phyloP scores from a whole-genome alignment of 2,329 filamentous ascomycete species.

The Fusarium foetens region DNA sequence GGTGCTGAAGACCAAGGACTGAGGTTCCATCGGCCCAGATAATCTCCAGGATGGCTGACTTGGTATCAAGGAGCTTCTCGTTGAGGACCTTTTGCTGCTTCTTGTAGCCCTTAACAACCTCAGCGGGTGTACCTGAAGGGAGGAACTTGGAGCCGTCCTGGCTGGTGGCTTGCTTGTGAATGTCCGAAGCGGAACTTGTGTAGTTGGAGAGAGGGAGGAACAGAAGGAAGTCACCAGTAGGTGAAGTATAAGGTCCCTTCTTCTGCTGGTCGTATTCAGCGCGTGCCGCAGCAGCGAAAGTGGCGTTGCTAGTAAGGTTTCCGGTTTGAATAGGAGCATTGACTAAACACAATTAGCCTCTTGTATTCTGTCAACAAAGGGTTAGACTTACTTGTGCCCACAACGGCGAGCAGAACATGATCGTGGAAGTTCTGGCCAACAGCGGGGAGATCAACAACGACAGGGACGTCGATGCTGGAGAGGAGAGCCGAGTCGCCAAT shows the following conservation, averaged over 20 bases:
- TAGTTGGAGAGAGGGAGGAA: slow-evolving; percentile 32
- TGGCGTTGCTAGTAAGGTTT: slow-evolving; percentile 30
- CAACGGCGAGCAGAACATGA: slow-evolving; percentile 40
- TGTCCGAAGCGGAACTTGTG: slow-evolving; percentile 3
- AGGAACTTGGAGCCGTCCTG: slow-evolving; percentile 28
- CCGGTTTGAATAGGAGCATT: slow-evolving; percentile 16
- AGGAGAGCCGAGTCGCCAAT: slow-evolving; percentile 55
- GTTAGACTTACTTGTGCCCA: slow-evolving; percentile 8
- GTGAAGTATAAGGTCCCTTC: slow-evolving; percentile 24
- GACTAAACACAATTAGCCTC: neutral
- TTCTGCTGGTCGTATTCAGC: slow-evolving; percentile 18
- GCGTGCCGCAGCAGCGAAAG: slow-evolving; percentile 25
- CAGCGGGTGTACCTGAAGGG: slow-evolving; percentile 4
- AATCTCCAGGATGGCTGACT: slow-evolving; percentile 29
- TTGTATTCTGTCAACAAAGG: rapidly evolving
- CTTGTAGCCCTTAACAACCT: slow-evolving; percentile 28
- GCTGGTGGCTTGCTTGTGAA: slow-evolving; percentile 6
- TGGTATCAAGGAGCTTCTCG: slow-evolving; percentile 2
- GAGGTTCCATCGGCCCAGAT: slow-evolving; percentile 34
- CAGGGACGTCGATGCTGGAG: slow-evolving; percentile 50
- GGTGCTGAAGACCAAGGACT: slow-evolving; percentile 33
- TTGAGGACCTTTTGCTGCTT: slow-evolving; percentile 34
- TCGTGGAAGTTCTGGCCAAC: slow-evolving; percentile 61
- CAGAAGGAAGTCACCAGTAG: slow-evolving; percentile 24
- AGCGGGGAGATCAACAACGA: slow-evolving; percentile 57